Conservation (phyloP, 345 rosid species). For the Mercurialis annua region DNA sequence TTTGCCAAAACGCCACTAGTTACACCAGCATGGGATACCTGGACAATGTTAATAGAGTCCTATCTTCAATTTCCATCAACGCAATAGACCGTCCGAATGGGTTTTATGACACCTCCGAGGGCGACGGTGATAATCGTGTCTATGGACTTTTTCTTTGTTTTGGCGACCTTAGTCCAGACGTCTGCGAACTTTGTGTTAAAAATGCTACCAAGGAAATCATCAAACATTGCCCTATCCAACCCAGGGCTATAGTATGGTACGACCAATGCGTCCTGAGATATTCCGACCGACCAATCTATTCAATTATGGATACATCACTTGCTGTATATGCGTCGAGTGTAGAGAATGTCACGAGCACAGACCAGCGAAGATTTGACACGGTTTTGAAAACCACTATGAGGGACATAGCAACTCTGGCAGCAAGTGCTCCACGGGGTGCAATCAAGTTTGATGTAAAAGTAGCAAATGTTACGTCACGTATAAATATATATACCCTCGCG, state of each 20-base stretch:
- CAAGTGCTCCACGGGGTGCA: constrained; percentile 17
- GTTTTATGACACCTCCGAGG: constrained; percentile 22
- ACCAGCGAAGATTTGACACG: constrained; percentile 13
- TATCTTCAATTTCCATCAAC: constrained; percentile 29
- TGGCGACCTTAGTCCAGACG: constrained; percentile 20
- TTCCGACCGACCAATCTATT: constrained; percentile 11
- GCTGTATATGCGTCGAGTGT: not conserved
- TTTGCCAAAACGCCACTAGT: constrained; percentile 12
- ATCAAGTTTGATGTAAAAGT: constrained; percentile 33
- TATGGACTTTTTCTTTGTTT: constrained; percentile 40
- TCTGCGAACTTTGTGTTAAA: constrained; percentile 22
- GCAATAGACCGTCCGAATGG: not conserved
- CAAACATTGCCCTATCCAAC: constrained; percentile 21
- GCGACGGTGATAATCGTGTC: constrained; percentile 8
- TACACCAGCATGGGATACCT: constrained; percentile 16
- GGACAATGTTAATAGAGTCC: constrained; percentile 19
- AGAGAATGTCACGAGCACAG: not conserved
- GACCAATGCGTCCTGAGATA: constrained; percentile 34
- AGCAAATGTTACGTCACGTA: constrained; percentile 14
- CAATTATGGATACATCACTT: not conserved
- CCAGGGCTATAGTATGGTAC: constrained; percentile 26
- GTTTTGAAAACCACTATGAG: constrained; percentile 6
- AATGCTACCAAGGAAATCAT: constrained; percentile 14
- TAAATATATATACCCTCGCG: constrained; percentile 33
- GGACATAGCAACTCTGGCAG: constrained; percentile 14